Percentiles rank a stretch among this genome's conserved stretches.
These are phyloP conservation scores for Hortaea sp. DNA, from an alignment of 2,329 filamentous ascomycete species.

Conservation along the genomic window DNA sequence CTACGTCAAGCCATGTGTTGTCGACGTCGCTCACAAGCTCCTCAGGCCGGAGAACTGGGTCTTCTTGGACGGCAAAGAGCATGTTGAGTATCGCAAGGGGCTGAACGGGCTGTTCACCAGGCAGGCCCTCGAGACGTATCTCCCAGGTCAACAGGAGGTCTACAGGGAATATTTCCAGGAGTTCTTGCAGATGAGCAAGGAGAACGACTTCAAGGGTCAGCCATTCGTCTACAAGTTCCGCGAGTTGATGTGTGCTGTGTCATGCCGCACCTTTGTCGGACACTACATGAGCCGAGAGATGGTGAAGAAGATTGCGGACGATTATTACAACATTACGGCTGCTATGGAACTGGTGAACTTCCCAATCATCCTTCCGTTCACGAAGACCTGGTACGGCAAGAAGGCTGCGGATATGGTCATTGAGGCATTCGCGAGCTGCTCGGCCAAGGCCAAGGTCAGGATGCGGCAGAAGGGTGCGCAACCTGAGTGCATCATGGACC, in stretches of 20 bases:
- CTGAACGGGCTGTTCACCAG: conserved; percentile 91
- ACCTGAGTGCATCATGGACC: conserved; percentile 87
- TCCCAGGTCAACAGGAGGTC: conserved; percentile 85
- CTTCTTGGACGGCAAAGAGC: conserved; percentile 87
- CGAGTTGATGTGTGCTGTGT: conserved; percentile 88
- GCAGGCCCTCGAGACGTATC: conserved; percentile 74
- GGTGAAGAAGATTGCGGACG: conserved; percentile 88
- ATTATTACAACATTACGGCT: conserved; percentile 94
- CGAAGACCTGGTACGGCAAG: conserved; percentile 95
- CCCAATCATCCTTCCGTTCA: conserved; percentile 89
- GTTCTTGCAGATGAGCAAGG: conserved; percentile 62
- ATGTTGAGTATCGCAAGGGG: conserved; percentile 95
- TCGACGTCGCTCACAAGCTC: conserved; percentile 88
- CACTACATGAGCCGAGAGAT: conserved; percentile 87
- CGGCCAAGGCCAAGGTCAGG: conserved; percentile 76
- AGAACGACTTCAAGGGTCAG: conserved; percentile 60
- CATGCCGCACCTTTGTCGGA: conserved; percentile 92
- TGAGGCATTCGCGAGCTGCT: conserved; percentile 79
- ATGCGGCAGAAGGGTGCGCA: conserved; percentile 75
- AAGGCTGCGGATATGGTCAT: conserved; percentile 89
- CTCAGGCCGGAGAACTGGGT: conserved; percentile 91
- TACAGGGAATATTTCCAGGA: conserved; percentile 77
- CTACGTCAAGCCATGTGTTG: conserved; percentile 92
- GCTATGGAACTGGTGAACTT: conserved; percentile 97
- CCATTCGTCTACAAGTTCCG: conserved; percentile 90